Evolutionary conservation across 805 yeast genomes (phyloP).

Genomic region (Blastobotrys muscicola): DNA sequence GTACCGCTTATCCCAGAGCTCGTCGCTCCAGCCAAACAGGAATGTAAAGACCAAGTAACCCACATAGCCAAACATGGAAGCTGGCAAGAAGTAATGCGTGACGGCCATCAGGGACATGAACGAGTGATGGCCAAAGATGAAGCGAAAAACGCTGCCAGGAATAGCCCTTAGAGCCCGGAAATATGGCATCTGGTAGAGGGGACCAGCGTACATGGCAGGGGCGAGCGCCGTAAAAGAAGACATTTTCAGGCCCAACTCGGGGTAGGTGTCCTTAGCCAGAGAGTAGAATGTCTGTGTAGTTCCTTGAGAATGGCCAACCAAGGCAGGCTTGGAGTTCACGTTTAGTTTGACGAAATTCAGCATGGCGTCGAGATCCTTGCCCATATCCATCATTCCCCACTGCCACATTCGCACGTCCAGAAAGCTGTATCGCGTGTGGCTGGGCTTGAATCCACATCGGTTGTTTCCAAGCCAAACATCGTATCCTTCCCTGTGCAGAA

Average conservation of each 20-base stretch:
- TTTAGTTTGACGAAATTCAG: slow-evolving; percentile 46
- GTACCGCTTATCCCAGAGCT: slow-evolving; percentile 58
- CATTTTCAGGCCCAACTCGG: slow-evolving; percentile 43
- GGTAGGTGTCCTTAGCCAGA: slow-evolving; percentile 39
- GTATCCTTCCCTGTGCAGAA: slow-evolving; percentile 47
- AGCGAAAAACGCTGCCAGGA: slow-evolving; percentile 19
- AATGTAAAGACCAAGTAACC: slow-evolving; percentile 81
- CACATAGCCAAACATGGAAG: slow-evolving; percentile 47
- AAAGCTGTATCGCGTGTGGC: slow-evolving; percentile 42
- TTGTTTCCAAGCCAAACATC: slow-evolving; percentile 93
- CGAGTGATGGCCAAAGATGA: slow-evolving; percentile 64
- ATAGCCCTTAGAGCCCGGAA: slow-evolving; percentile 23
- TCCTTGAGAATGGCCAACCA: slow-evolving; percentile 88
- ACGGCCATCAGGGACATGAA: slow-evolving; percentile 69
- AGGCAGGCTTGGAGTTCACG: slow-evolving; percentile 33
- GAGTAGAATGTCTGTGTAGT: slow-evolving; percentile 77
- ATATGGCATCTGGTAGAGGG: slow-evolving; percentile 45
- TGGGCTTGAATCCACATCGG: slow-evolving; percentile 74
- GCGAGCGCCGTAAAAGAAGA: slow-evolving; percentile 69
- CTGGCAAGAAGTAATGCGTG: slow-evolving; percentile 43
- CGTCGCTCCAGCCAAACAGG: slow-evolving; percentile 80
- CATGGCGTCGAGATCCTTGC: slow-evolving; percentile 68
- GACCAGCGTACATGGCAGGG: slow-evolving; percentile 89
- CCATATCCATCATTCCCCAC: slow-evolving; percentile 87
- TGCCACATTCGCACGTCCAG: slow-evolving; percentile 65